Base-by-base conservation (phyloP, 805 yeast species). In the Metschnikowia picachoensis region DNA sequence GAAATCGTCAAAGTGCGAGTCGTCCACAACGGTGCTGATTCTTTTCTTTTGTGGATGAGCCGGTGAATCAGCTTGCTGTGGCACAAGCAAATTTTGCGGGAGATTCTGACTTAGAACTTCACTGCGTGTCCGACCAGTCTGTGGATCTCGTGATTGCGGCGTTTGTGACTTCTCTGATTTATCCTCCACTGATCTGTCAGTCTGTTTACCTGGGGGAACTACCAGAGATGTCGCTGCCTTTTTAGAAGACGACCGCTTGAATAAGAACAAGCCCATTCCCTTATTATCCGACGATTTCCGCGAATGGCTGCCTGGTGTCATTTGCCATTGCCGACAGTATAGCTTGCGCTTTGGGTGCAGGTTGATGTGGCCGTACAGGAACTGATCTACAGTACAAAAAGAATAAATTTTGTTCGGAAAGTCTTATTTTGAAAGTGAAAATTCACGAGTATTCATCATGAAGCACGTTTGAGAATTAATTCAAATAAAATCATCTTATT, bases 1-100 rank as follows among this genome's bases (percentile, higher is more conserved):
- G 38, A 53, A 51, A 35, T 47, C 55, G 14, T 41, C 52, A 30
- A 48, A 49, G 29, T 47, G 50, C 13, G 56, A 57, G 36, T 55
- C 62, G 41, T 63, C 68, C 7, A 56, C 56, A 12, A 65, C 63
- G 12, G 67, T 64, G 38, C 68, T 64, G 11, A 63, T 53, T 41
- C 65, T 43, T 14, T 40, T 46, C 16, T 44, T 42, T n/a, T 29
- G 39, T 4, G 9, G 30, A 30, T 43, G 13, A 29, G 35, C 27
- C 16, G 11, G 29, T 10, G 25, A 3, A 8, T 13, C 13, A 16
- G 25, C 32, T 25, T 17, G 12, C 14, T 35, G 37, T 4, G 37
- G 37, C 16, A 17, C 14, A 8, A 35, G 12, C 14, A 35, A 35
- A 2, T 25, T 35, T 2, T 8, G 37, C n/a, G 37, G 14, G 6